These are phyloP conservation scores for Phoenix dactylifera DNA, from an alignment of 176 grass and related monocot species.

Conservation along the genomic window DNA sequence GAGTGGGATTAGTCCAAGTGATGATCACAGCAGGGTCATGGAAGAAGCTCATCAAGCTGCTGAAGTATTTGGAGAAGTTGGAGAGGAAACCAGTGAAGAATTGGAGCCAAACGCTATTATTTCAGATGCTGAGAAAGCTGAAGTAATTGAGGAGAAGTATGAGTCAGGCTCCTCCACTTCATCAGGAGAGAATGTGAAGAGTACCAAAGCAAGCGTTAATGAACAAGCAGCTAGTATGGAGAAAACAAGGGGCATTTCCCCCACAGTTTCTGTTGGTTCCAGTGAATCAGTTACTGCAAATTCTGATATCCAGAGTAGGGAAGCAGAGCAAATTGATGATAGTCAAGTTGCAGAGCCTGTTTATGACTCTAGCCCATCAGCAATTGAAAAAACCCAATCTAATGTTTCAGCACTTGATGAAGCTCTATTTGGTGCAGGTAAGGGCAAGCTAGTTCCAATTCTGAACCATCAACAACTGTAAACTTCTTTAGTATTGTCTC, in stretches of 20 bases:
- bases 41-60: no score
- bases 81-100: conserved; percentile 20
- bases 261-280: not conserved
- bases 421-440: conserved; percentile 30
- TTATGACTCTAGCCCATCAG: conserved; percentile 40
- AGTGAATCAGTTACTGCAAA: not conserved
- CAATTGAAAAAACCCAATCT: conserved; percentile 30
- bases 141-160: not conserved
- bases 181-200: conserved; percentile 21
- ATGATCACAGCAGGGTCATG: not conserved
- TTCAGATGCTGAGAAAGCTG: conserved; percentile 26
- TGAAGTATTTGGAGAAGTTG: no score
- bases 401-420: conserved; percentile 27
- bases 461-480: no score
- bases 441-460: not conserved
- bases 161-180: conserved; percentile 1
- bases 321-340: conserved; percentile 23
- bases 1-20: conserved; percentile 18
- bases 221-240: conserved; percentile 16
- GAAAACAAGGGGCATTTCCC: no score
- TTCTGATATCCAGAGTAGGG: conserved; percentile 25
- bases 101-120: conserved; percentile 19
- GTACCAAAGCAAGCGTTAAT: conserved; percentile 28
- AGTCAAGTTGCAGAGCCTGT: conserved; percentile 31
- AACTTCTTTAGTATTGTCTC: no score